Evolutionary conservation across 2,329 filamentous ascomycete species (phyloP), one percentile per base, ranked within the genome.

Genomic region (Paecilomyces formosus): DNA sequence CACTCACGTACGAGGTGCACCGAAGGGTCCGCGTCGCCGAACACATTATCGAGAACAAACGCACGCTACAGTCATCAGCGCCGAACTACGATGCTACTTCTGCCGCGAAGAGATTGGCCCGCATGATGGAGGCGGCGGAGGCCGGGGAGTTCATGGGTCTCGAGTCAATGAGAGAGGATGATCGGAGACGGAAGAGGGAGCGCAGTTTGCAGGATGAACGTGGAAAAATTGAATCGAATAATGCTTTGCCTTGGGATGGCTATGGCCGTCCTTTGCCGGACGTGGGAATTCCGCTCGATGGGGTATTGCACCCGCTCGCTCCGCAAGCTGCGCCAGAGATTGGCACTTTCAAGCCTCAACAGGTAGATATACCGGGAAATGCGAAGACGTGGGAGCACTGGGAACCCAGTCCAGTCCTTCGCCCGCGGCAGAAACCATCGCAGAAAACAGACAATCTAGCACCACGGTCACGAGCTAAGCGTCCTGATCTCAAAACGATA

Each of bases 91-190:
- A 74, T 74, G 70, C 74, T 53, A 72, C 70, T 22, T 66, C 69
- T 49, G 70, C 74, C 13, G 71, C 74, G 21, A 68, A 62, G 50
- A 66, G 71, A 39, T 64, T 78, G 9, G 69, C 72, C 6, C 65
- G 67, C 11, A 77, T 78, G 74, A 74, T 78, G 61, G 74, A 76
- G 53, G 74, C 75, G 2, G 76, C 76, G 2, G 76, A 78, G 59
- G 71, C 72, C 2, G 76, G 74, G 1, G 74, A 78, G 22, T 77
- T 77, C 50, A 68, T 72, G 57, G 73, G 75, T 0, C 54, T 76
- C 53, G 71, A 70, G 9, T 73, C 73, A 21, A 64, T 73, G 62
- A 74, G 71, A 53, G 58, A 66, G 57, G 63, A 68, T 56, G 53
- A 54, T 30, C 33, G 54, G 54, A 55, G 33, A 33, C 21, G n/a